Evolutionary conservation across 768 basidiomycete genomes (phyloP), one percentile per base, ranked within the genome.

Genomic region (Tephrocybe sp.): DNA sequence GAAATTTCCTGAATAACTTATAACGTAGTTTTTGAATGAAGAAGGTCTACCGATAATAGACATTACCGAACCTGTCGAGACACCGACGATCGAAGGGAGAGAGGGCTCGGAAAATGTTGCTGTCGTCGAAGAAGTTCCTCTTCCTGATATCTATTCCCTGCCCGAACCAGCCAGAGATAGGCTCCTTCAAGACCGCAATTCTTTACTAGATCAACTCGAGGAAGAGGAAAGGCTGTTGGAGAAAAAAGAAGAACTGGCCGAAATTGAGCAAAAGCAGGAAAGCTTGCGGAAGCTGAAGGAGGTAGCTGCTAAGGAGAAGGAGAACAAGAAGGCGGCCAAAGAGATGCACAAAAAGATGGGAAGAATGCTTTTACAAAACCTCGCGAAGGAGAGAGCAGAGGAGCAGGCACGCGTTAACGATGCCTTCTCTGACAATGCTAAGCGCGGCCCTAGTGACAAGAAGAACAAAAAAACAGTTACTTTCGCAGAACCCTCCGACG

Each of bases 291-390:
- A 74, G 59, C 73, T 77, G 20, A 79, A 72, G 58, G 72, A 79
- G 53, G 79, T 74, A 4, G 74, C 74, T 13, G 62, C 60, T 43
- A 65, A 61, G 32, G 75, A 75, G 53, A 67, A 68, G 46, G 72
- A 67, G 43, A 69, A 65, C 45, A 47, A 71, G 23, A 70, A 72
- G 53, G 69, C 68, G 17, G 69, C 72, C 1, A 73, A 70, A 50
- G 76, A 84, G 51, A 68, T 89, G 63, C 87, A 89, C 64, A 86
- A 82, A 72, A 87, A 82, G 68, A 88, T 92, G 86, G 89, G 87
- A 2, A 82, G 76, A 57, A 82, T 86, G 0, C 71, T 91, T 34
- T 51, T 90, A 35, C 65, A 66, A 40, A 75, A 75, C 49, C 62
- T 78, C 49, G 65, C 72, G 5, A 65, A 74, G 39, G 65, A 71